These are phyloP conservation scores for Croton laevigatus DNA, from an alignment of 441 rosid genomes.

Conservation along the genomic window DNA sequence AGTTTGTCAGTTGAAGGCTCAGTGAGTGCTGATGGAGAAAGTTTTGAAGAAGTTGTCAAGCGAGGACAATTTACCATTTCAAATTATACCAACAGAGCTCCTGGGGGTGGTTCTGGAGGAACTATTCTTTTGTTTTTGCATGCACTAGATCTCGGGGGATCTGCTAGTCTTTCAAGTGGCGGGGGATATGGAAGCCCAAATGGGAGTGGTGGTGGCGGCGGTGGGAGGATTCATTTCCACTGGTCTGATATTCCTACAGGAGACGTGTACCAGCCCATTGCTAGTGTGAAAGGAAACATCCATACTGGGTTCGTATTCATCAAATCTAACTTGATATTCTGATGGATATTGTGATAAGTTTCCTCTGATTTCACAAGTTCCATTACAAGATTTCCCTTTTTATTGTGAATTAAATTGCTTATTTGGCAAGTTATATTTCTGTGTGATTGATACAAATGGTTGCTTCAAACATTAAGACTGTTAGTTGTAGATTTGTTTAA, in stretches of 20 bases:
- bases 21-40: conserved; percentile 86
- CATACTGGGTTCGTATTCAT: conserved; percentile 55
- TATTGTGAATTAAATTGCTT: neutral
- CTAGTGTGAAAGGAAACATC: conserved; percentile 76
- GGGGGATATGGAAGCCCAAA: conserved; percentile 86
- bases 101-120: conserved; percentile 99
- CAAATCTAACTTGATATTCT: conserved; percentile 1
- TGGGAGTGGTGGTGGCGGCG: conserved; percentile 99
- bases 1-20: conserved; percentile 77
- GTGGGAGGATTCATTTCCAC: conserved; percentile 99
- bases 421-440: neutral
- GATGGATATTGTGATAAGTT: conserved; percentile 4
- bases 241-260: conserved; percentile 99
- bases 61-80: conserved; percentile 23
- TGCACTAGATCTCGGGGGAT: conserved; percentile 51
- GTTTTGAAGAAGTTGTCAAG: conserved; percentile 37
- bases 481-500: neutral
- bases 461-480: neutral
- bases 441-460: neutral
- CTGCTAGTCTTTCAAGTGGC: conserved; percentile 79
- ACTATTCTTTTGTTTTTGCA: conserved; percentile 79
- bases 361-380: neutral
- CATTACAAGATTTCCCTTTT: neutral
- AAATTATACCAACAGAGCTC: conserved; percentile 44
- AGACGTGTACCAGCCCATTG: conserved; percentile 98